Conservation (phyloP, 2,329 filamentous ascomycete genomes). For the Colletotrichum camelliae region DNA sequence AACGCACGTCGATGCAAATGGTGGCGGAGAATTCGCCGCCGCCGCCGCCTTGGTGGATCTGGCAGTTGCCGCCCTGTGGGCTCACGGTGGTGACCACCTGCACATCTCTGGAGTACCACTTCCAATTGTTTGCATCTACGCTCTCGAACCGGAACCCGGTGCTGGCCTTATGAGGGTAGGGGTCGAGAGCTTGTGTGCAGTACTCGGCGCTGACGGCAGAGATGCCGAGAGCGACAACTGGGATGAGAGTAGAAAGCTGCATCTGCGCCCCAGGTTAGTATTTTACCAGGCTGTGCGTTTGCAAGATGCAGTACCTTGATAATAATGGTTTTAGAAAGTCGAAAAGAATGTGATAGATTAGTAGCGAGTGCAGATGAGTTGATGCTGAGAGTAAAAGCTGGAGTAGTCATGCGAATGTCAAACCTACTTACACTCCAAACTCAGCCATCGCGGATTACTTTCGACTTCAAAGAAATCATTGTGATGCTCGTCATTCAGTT, state of each 20-base stretch:
- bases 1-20: background rate
- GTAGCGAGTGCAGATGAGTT: background rate
- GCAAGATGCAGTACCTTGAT: background rate
- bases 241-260: background rate
- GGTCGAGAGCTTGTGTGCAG: background rate
- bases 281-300: too few species aligned
- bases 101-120: background rate
- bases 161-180: background rate
- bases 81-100: background rate
- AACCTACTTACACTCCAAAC: background rate
- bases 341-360: background rate
- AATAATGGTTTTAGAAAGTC: background rate
- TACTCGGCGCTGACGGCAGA: background rate
- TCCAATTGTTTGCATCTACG: background rate
- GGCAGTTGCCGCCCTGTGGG: background rate
- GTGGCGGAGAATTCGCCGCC: background rate
- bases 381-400: background rate
- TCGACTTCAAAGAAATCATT: background rate
- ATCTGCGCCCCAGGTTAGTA: background rate
- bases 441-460: background rate
- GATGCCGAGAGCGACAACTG: background rate
- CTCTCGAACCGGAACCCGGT: background rate
- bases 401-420: background rate
- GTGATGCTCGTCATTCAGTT: rapidly evolving
- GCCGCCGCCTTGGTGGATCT: constrained; percentile 2